Evolutionary conservation across 495 filamentous ascomycete genomes (phyloP).

Genomic region (Halenospora varia): DNA sequence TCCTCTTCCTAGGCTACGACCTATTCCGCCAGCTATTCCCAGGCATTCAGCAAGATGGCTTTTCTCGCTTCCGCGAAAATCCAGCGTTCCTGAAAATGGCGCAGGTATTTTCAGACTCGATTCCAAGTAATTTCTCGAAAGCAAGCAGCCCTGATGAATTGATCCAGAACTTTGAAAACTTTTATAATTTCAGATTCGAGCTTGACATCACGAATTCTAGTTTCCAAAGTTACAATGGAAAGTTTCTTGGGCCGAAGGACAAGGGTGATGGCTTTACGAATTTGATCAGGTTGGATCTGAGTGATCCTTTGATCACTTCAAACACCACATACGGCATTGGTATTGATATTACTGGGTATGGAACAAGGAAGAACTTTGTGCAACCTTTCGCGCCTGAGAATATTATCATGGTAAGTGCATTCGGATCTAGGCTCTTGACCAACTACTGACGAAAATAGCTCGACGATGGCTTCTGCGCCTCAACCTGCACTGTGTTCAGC

Average conservation of each 20-base stretch:
- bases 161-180: neutral
- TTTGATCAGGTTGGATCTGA: neutral
- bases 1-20: conserved; percentile 27
- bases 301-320: neutral
- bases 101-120: conserved; percentile 1
- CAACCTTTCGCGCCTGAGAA: conserved; percentile 37
- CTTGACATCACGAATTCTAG: neutral
- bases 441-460: neutral
- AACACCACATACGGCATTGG: neutral
- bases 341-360: conserved; percentile 36
- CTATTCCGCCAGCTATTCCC: conserved; percentile 30
- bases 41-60: conserved; percentile 19
- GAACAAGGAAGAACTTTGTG: conserved; percentile 29
- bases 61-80: neutral
- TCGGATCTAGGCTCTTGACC: neutral
- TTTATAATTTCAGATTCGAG: conserved; percentile 1
- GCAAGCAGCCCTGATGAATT: neutral
- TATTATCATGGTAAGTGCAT: conserved; percentile 34
- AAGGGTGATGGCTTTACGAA: neutral
- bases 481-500: conserved; percentile 55
- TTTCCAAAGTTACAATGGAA: neutral
- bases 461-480: conserved; percentile 55
- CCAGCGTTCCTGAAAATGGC: conserved; percentile 10
- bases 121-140: neutral
- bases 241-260: neutral